Percentiles rank a stretch among this genome's conserved stretches.
Evolutionary conservation across 257 asterid genomes (phyloP).

Genomic region (Jacaranda mimosifolia): DNA sequence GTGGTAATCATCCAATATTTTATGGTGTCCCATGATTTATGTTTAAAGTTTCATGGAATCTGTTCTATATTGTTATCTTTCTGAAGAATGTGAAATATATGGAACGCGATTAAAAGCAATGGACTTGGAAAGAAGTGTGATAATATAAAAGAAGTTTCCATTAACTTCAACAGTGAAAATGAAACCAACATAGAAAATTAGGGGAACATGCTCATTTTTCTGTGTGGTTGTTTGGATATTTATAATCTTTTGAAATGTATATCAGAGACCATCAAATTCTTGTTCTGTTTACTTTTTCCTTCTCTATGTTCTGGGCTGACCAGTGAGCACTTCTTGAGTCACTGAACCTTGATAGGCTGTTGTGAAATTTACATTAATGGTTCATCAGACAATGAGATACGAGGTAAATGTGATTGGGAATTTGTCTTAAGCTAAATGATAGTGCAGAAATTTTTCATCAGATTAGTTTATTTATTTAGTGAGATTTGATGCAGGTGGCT

Average conservation of each 20-base stretch:
- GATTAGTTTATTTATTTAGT: not conserved
- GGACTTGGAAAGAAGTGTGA: constrained; percentile 4
- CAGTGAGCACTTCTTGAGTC: not conserved
- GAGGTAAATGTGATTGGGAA: not conserved
- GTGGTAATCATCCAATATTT: not conserved
- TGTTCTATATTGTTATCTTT: not conserved
- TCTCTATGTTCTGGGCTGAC: not conserved
- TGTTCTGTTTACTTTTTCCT: not conserved
- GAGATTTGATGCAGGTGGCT: constrained; percentile 1
- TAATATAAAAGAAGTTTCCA: not conserved
- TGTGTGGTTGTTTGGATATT: not conserved
- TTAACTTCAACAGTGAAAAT: not conserved
- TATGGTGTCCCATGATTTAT: not conserved
- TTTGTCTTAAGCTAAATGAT: not conserved
- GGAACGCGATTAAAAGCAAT: not conserved
- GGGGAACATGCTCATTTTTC: constrained; percentile 1
- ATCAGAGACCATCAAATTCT: not conserved
- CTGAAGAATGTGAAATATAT: not conserved
- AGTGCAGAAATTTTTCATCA: not conserved
- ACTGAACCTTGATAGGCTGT: not conserved
- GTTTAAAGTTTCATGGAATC: not conserved
- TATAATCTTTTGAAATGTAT: not conserved
- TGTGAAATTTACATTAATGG: not conserved
- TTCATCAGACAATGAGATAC: not conserved
- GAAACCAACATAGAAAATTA: not conserved